phyloP scores from a whole-genome alignment of 2,329 filamentous ascomycete species.

The Aspergillus fischeri region DNA sequence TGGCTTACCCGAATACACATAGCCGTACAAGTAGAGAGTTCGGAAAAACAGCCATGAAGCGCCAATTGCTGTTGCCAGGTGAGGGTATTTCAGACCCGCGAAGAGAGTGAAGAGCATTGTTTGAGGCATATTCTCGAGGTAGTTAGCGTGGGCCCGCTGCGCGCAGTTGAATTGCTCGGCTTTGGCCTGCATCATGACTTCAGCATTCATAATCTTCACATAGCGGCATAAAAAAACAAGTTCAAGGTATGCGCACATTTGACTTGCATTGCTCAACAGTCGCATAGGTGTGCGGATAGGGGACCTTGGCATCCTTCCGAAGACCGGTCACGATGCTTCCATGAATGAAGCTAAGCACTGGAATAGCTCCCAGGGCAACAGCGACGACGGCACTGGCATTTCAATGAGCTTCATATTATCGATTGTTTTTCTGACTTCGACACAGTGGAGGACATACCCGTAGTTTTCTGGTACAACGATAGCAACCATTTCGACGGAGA shows the following conservation, averaged over 20 bases:
- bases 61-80: constrained; percentile 44
- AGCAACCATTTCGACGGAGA: constrained; percentile 30
- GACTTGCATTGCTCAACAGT: constrained; percentile 50
- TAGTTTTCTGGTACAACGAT: constrained; percentile 47
- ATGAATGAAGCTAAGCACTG: constrained; percentile 51
- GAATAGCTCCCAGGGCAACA: constrained; percentile 51
- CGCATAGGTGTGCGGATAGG: constrained; percentile 58
- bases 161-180: constrained; percentile 51
- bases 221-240: neutral
- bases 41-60: constrained; percentile 50
- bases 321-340: constrained; percentile 41
- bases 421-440: neutral
- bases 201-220: neutral
- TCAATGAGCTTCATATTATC: neutral
- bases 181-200: constrained; percentile 26
- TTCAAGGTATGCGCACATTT: constrained; percentile 33
- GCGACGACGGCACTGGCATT: constrained; percentile 51
- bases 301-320: constrained; percentile 51
- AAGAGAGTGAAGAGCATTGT: constrained; percentile 51
- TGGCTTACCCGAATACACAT: constrained; percentile 38
- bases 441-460: constrained; percentile 35
- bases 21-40: constrained; percentile 47
- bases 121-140: constrained; percentile 54
- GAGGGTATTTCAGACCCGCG: constrained; percentile 52
- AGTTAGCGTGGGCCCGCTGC: constrained; percentile 57